Base-by-base conservation (phyloP, 2,329 filamentous ascomycete species). In the Paraphoma chrysanthemicola region DNA sequence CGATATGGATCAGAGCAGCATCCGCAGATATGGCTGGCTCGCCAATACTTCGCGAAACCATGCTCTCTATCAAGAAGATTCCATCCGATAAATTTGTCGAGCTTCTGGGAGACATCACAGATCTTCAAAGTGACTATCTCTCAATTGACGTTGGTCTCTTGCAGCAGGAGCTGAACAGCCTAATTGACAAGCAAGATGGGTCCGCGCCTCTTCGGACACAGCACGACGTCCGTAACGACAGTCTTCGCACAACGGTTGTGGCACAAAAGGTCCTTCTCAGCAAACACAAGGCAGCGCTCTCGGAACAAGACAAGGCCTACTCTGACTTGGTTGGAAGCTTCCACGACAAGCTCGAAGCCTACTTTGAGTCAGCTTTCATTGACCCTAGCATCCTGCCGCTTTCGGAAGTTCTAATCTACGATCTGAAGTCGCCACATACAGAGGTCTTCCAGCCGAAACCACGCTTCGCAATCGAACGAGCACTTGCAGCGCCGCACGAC, bases 241-340 rank as follows among this genome's bases (percentile, higher is more conserved):
- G 90, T 43, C 78, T 92, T 41, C 84, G 92, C 44, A 92, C 91
- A 1, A 94, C 91, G 0, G 86, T 94, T 31, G 87, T 94, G 48
- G 90, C 90, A 14, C 90, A 94, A 70, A 90, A 91, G 71, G 90
- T 95, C 16, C 88, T 93, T 68, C 82, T 95, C 41, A 92, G 89
- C 76, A 90, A 87, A 60, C 88, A 93, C 71, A 88, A 88, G 63
- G 87, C 90, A 1, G 81, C 85, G 3, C 82, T 94, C 29, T 90
- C 89, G 0, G 83, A 88, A 44, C 83, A 89, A 63, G 91, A 94
- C 76, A 86, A 85, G 61, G 83, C 84, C 5, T 92, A 92, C 70
- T 92, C 90, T 14, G 78, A 81, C 23, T 76, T 91, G 10, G 81
- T 93, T 4, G 85, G 90, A 61, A 72, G 75, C 1, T 78, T 89